Evolutionary conservation across 306 rosid species (phyloP).

Genomic region (Prunus armeniaca): DNA sequence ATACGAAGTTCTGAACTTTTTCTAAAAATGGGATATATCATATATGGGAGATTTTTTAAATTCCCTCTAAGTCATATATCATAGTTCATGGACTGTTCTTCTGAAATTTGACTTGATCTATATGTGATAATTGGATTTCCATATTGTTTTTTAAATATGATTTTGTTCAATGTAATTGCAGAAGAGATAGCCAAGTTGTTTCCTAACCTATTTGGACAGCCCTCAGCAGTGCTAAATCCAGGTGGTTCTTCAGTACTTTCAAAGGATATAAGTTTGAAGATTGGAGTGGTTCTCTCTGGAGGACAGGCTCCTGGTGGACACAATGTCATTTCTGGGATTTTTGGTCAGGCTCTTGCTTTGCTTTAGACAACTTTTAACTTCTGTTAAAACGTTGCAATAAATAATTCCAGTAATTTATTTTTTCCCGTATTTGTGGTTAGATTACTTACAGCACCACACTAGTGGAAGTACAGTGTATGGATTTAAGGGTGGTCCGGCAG

Average conservation of each 20-base stretch:
- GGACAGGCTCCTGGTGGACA: conserved; percentile 98
- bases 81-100: background rate
- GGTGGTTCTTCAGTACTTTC: conserved; percentile 23
- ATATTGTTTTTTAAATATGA: background rate
- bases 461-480: conserved; percentile 79
- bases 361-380: background rate
- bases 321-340: conserved; percentile 81
- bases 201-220: conserved; percentile 74
- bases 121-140: background rate
- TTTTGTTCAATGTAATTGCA: conserved; percentile 18
- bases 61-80: background rate
- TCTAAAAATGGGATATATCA: background rate
- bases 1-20: background rate
- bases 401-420: background rate
- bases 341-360: conserved; percentile 37
- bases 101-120: background rate
- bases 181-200: conserved; percentile 88
- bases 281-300: conserved; percentile 89
- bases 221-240: conserved; percentile 54
- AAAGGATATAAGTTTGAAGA: conserved; percentile 49
- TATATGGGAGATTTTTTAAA: background rate
- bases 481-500: conserved; percentile 88
- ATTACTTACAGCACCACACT: conserved; percentile 65
- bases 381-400: background rate
- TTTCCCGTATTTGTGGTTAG: conserved; percentile 17